These are phyloP conservation scores for Aspergillus indologenus DNA, from an alignment of 495 filamentous ascomycete species.

Conservation along the genomic window DNA sequence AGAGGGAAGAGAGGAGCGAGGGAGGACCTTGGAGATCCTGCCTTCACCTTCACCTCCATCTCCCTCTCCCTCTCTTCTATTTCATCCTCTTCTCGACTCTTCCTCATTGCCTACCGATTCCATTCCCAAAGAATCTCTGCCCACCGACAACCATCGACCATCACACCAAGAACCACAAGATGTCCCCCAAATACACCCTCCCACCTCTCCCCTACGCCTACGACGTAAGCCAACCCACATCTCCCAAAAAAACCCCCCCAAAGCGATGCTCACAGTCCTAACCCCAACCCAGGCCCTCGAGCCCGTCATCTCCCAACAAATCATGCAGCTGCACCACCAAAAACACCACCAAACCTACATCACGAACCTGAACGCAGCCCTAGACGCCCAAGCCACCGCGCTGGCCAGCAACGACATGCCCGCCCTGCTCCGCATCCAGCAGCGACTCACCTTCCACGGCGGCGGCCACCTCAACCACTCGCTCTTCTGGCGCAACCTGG, in stretches of 20 bases:
- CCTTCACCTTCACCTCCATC: too few relatives aligned
- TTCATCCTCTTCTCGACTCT: too few relatives aligned
- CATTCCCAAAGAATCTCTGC: background rate
- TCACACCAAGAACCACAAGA: slow-evolving; percentile 12
- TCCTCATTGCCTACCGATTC: too few relatives aligned
- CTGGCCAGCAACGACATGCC: slow-evolving; percentile 44
- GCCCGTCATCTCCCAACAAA: slow-evolving; percentile 87
- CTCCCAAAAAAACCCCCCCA: too few relatives aligned
- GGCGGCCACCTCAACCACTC: slow-evolving; percentile 92
- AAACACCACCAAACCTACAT: slow-evolving; percentile 69
- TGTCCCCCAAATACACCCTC: slow-evolving; percentile 28
- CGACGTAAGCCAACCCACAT: background rate
- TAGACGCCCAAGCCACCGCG: slow-evolving; percentile 48
- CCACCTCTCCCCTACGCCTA: slow-evolving; percentile 39
- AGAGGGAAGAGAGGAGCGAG: too few relatives aligned
- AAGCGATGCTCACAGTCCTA: background rate
- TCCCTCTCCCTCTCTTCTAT: too few relatives aligned
- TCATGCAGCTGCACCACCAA: slow-evolving; percentile 85
- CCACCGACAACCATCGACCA: background rate
- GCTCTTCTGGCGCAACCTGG: slow-evolving; percentile 88
- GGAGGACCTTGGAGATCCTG: too few relatives aligned
- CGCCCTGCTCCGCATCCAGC: slow-evolving; percentile 69
- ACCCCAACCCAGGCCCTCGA: slow-evolving; percentile 65
- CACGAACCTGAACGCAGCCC: slow-evolving; percentile 56
- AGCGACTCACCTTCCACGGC: slow-evolving; percentile 91